These are phyloP conservation scores for Colletotrichum gloeosporioides DNA, from an alignment of 2,329 filamentous ascomycete species.

Conservation along the genomic window DNA sequence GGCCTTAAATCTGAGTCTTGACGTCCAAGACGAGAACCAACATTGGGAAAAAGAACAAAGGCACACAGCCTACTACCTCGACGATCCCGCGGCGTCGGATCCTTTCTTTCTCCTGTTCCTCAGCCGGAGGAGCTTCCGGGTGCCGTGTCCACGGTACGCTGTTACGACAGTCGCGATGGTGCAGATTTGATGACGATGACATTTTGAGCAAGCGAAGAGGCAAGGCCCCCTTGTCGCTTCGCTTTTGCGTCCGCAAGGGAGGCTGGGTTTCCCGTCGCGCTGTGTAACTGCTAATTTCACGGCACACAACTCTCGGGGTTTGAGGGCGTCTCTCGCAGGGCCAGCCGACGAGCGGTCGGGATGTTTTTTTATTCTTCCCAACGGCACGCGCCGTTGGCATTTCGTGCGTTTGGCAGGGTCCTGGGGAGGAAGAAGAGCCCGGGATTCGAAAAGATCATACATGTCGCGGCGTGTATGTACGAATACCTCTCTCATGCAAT, in stretches of 20 bases:
- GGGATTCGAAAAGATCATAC: background rate
- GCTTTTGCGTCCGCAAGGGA: constrained; percentile 5
- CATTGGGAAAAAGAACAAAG: background rate
- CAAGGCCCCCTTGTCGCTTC: background rate
- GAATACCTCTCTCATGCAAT: background rate
- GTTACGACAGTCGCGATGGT: background rate
- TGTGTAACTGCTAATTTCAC: background rate
- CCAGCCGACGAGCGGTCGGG: background rate
- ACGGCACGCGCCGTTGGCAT: background rate
- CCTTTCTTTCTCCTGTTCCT: background rate
- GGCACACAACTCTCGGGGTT: background rate
- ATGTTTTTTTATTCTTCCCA: background rate
- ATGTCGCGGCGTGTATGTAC: background rate
- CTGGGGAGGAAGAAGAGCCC: background rate
- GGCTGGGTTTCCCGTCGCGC: background rate
- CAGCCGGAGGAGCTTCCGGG: background rate
- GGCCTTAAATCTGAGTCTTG: background rate
- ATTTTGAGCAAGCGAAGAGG: background rate
- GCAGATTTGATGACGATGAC: constrained; percentile 15
- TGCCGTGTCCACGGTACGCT: background rate
- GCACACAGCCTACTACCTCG: background rate
- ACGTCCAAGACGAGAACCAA: constrained; percentile 3
- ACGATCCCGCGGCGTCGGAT: background rate
- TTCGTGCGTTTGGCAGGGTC: background rate
- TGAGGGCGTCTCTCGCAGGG: background rate